These are phyloP conservation scores for Yarrowia osloensis DNA, from an alignment of 805 yeast species.

Conservation along the genomic window DNA sequence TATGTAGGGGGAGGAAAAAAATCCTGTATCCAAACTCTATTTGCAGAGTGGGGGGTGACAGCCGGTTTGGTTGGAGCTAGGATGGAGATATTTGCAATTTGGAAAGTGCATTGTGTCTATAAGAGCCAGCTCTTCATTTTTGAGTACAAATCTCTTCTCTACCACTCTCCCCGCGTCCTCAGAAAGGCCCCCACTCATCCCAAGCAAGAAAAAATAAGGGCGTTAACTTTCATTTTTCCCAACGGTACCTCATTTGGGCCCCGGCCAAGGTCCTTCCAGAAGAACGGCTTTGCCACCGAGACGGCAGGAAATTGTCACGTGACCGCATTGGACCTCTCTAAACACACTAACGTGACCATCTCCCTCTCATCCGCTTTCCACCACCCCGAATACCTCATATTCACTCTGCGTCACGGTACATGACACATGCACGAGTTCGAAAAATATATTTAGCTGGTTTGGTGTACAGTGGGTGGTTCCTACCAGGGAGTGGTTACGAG, in stretches of 20 bases:
- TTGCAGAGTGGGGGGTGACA: background rate
- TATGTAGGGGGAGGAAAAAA: constrained; percentile 28
- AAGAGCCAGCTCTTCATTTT: no score
- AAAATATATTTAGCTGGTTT: constrained; percentile 1
- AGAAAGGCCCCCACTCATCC: background rate
- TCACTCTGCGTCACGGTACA: constrained; percentile 16
- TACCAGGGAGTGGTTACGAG: background rate
- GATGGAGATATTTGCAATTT: background rate
- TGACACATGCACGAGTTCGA: background rate
- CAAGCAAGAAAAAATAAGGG: background rate
- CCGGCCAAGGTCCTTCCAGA: background rate
- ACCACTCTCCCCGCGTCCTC: no score
- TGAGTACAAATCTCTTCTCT: no score
- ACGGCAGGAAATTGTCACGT: background rate
- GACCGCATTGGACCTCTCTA: background rate
- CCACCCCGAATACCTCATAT: background rate
- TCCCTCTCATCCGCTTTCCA: background rate
- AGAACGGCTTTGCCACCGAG: background rate
- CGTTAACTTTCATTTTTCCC: constrained; percentile 24
- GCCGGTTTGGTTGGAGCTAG: no score
- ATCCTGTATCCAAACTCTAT: constrained; percentile 8
- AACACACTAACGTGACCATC: background rate
- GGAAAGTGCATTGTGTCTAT: background rate
- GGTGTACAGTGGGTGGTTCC: background rate
- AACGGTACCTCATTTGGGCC: background rate